These are phyloP conservation scores for Phylloporus rhodoxanthus DNA, from an alignment of 768 basidiomycete species.

Conservation along the genomic window DNA sequence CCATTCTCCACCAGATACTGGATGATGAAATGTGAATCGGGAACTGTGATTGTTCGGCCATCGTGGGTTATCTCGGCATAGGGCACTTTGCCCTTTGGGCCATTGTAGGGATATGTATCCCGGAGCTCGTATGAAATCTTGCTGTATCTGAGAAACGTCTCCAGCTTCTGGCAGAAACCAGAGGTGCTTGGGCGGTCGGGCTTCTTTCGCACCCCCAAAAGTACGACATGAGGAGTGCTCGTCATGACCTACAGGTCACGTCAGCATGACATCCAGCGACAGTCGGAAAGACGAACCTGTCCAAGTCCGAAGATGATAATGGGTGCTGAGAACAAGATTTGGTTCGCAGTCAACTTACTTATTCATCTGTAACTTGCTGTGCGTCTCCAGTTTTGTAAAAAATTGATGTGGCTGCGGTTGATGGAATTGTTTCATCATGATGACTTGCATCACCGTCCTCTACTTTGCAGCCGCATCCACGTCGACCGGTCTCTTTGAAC, in stretches of 20 bases:
- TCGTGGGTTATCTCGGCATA: constrained; percentile 27
- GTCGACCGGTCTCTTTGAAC: constrained; percentile 51
- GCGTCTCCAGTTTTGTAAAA: too few species aligned
- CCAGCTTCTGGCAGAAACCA: constrained; percentile 33
- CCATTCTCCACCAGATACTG: constrained; percentile 23
- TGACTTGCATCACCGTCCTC: constrained; percentile 37
- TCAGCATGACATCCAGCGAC: too few species aligned
- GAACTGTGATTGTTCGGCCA: constrained; percentile 13
- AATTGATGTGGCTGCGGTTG: too few species aligned
- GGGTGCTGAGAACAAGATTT: too few species aligned
- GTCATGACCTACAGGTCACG: constrained; percentile 12
- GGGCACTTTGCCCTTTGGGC: constrained; percentile 32
- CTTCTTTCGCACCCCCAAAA: constrained; percentile 23
- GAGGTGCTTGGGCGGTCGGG: constrained; percentile 20
- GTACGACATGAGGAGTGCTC: constrained; percentile 18
- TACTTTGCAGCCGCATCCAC: constrained; percentile 67
- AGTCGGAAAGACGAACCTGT: constrained; percentile 7
- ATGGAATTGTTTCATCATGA: too few species aligned
- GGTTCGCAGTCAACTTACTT: background rate
- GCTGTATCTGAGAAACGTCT: constrained; percentile 26
- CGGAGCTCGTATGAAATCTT: constrained; percentile 25
- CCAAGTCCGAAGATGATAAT: too few species aligned
- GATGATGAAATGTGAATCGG: constrained; percentile 34
- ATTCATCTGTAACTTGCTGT: background rate
- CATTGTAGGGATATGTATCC: constrained; percentile 21